Evolutionary conservation across 371 early-diverging fungal species (phyloP), one percentile per base, ranked within the genome.

Genomic region (Actinomortierella ambigua): DNA sequence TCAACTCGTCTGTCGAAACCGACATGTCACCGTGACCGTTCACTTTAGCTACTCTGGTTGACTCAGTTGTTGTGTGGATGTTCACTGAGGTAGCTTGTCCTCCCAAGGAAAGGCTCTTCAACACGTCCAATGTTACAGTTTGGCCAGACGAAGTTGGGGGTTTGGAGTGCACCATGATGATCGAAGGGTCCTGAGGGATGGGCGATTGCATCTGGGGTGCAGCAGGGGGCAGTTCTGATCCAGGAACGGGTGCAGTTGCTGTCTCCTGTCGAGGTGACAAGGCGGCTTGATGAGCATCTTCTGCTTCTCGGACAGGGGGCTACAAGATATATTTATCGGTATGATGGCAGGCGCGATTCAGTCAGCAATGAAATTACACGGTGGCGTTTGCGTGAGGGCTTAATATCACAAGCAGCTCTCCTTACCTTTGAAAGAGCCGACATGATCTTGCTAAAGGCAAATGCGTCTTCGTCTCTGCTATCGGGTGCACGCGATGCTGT

Each of bases 361-460:
- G n/a, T n/a, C n/a, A n/a, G n/a, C n/a, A n/a, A n/a, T n/a, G n/a
- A n/a, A n/a, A n/a, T n/a, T n/a, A n/a, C n/a, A n/a, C n/a, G n/a
- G n/a, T n/a, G n/a, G n/a, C 27, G 15, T 17, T 43, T 9, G 2
- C 11, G 51, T 11, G 27, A 17, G 50, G 22, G 22, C 4, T 4
- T 1, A 40, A 47, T 17, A 28, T 18, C 20, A 11, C 2, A 57
- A 29, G 15, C 27, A 34, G n/a, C 28, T 0, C 5, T 15, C 34
- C 18, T 78, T 57, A 85, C 85, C 61, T 84, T 85, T 29, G 85
- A 80, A 11, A 88, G 70, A 18, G 85, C 86, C 50, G 85, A 83
- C 55, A 85, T 75, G 23, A 88, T 85, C 55, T 82, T 80, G 61
- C 81, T 82, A 43, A 88, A 86, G 3, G 83, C 86, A 51, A 84